Evolutionary conservation across 176 grass and related monocot genomes (phyloP).

Genomic region (Thinopyrum elongatum): DNA sequence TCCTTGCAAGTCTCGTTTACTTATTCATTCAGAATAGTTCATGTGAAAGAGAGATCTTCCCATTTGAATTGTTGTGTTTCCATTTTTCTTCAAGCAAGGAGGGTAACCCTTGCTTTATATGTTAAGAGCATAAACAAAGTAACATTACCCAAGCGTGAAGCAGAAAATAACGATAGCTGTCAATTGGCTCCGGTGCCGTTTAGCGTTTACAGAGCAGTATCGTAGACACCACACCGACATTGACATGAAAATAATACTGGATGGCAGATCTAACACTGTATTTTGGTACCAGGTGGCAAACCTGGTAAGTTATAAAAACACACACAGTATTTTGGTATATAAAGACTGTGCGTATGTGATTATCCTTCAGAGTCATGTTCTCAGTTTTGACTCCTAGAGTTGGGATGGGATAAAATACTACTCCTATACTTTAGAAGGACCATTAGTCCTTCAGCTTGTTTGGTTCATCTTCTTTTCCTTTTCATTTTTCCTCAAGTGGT

Average conservation of each 20-base stretch:
- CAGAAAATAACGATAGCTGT: neutral
- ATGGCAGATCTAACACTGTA: neutral
- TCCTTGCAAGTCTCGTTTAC: neutral
- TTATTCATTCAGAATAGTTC: slow-evolving; percentile 17
- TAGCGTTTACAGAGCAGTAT: neutral
- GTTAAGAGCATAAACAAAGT: neutral
- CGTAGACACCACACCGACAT: neutral
- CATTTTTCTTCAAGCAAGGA: neutral
- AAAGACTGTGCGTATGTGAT: neutral
- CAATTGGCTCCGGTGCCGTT: neutral
- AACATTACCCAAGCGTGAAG: neutral
- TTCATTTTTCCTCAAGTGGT: neutral
- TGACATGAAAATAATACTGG: neutral
- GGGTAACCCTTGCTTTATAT: neutral
- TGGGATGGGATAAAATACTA: neutral
- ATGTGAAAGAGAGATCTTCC: slow-evolving; percentile 5
- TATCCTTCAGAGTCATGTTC: neutral
- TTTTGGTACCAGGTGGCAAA: neutral
- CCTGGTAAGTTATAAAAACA: too few species aligned
- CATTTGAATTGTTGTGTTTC: neutral
- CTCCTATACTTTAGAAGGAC: neutral
- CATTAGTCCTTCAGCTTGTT: neutral
- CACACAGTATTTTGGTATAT: neutral
- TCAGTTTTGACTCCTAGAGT: neutral
- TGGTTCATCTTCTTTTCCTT: neutral